These are phyloP conservation scores for Myxozyma nipponensis DNA, from an alignment of 805 yeast genomes.

Conservation along the genomic window DNA sequence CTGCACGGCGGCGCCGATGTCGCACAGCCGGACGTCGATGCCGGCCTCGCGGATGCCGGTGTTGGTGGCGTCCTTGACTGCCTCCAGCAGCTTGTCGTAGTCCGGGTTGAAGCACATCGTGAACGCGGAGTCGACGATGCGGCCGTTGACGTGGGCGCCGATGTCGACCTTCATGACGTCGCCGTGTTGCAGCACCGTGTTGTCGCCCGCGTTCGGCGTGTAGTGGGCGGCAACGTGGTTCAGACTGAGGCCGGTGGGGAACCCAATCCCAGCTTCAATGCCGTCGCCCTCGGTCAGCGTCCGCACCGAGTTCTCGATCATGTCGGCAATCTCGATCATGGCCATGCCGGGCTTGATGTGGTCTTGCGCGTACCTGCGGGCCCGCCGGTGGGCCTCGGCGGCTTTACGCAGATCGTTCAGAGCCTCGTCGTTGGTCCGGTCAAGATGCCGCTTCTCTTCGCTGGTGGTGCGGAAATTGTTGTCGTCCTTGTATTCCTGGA, in stretches of 20 bases:
- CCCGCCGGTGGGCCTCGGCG: slow-evolving; percentile 93
- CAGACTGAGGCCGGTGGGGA: slow-evolving; percentile 95
- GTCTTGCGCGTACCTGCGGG: slow-evolving; percentile 71
- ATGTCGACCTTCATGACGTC: slow-evolving; percentile 96
- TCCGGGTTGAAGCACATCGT: slow-evolving; percentile 82
- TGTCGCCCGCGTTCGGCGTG: slow-evolving; percentile 95
- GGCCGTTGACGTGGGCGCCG: slow-evolving; percentile 95
- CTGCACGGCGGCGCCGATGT: slow-evolving; percentile 92
- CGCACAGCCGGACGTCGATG: slow-evolving; percentile 90
- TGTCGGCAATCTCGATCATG: slow-evolving; percentile 83
- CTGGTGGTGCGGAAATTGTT: slow-evolving; percentile 71
- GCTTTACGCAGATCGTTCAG: slow-evolving; percentile 93
- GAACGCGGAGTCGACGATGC: slow-evolving; percentile 91
- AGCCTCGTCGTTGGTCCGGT: slow-evolving; percentile 52
- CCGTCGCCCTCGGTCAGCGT: slow-evolving; percentile 61
- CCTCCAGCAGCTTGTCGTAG: slow-evolving; percentile 73
- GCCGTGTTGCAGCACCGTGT: slow-evolving; percentile 69
- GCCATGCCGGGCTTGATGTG: slow-evolving; percentile 86
- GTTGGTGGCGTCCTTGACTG: slow-evolving; percentile 90
- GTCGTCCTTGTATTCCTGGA: slow-evolving; percentile 71
- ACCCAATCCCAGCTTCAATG: slow-evolving; percentile 79
- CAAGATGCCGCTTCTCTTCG: slow-evolving; percentile 79
- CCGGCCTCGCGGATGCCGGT: slow-evolving; percentile 93
- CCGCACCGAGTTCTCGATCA: slow-evolving; percentile 81
- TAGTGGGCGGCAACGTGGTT: slow-evolving; percentile 97